Conservation (phyloP, 2,329 filamentous ascomycete species). For the Thermomyces lanuginosus region DNA sequence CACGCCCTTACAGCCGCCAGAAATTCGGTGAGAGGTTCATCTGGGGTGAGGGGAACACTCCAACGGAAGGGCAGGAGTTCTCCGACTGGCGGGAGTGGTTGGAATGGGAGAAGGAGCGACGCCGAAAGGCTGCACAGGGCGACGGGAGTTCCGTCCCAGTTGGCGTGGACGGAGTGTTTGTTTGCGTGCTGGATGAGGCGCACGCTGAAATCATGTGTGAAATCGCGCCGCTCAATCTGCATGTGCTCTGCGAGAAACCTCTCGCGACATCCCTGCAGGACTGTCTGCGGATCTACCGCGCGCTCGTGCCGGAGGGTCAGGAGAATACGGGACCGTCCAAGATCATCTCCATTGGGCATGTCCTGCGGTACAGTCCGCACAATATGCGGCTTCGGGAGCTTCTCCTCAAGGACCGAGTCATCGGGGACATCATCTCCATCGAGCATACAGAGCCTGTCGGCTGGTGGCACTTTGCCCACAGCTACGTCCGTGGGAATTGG, state of each 20-base stretch:
- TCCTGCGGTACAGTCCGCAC: constrained; percentile 82
- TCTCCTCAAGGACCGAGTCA: constrained; percentile 54
- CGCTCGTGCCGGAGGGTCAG: constrained; percentile 12
- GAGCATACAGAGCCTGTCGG: constrained; percentile 91
- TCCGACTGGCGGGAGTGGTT: constrained; percentile 58
- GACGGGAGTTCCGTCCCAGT: constrained; percentile 13
- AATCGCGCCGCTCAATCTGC: constrained; percentile 51
- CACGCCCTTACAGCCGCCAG: constrained; percentile 57
- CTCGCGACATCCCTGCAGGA: constrained; percentile 63
- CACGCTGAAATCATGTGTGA: constrained; percentile 67
- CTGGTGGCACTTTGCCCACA: constrained; percentile 90
- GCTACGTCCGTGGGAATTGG: constrained; percentile 88
- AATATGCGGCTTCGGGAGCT: constrained; percentile 72
- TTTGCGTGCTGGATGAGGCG: constrained; percentile 73
- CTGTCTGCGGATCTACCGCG: constrained; percentile 52
- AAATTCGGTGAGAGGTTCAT: constrained; percentile 57
- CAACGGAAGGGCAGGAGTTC: constrained; percentile 52
- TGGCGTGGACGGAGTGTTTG: constrained; percentile 50
- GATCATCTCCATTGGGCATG: constrained; percentile 85
- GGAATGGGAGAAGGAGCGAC: constrained; percentile 49
- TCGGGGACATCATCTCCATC: constrained; percentile 72
- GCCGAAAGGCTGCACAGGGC: constrained; percentile 20
- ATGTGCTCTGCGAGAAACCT: constrained; percentile 93
- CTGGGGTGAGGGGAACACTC: constrained; percentile 39
- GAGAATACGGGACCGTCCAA: constrained; percentile 12